phyloP scores from a whole-genome alignment of 305 asterid species.

The Petunia hybrid region DNA sequence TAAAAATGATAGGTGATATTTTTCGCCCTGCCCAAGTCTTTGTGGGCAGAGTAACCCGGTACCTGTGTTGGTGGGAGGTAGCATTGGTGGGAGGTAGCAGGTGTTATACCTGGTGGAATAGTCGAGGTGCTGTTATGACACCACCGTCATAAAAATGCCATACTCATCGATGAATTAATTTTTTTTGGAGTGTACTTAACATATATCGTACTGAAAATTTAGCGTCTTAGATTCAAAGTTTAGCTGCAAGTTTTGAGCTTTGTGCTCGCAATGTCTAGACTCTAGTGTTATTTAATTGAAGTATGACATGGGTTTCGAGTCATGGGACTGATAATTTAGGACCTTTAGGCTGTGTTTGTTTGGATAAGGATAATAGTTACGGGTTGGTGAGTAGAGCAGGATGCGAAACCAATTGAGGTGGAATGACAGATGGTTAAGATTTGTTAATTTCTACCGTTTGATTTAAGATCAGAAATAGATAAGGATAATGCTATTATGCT shows the following conservation, averaged over 20 bases:
- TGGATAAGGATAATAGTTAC: neutral
- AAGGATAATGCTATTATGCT: neutral
- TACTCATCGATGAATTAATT: too few species aligned
- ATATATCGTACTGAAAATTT: neutral
- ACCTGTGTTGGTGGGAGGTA: too few species aligned
- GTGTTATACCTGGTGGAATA: too few species aligned
- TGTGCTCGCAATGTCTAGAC: neutral
- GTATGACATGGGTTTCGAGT: neutral
- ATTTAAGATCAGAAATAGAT: neutral
- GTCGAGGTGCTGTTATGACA: too few species aligned
- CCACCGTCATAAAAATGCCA: too few species aligned
- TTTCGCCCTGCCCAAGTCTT: too few species aligned
- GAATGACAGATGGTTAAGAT: neutral
- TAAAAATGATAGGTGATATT: too few species aligned
- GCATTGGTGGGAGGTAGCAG: too few species aligned
- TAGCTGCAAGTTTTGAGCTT: neutral
- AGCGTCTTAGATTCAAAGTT: neutral
- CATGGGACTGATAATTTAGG: neutral
- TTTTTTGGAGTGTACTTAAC: too few species aligned
- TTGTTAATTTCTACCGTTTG: neutral
- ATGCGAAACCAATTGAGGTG: neutral
- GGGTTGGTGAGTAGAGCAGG: neutral
- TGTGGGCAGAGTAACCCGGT: too few species aligned
- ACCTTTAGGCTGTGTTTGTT: neutral
- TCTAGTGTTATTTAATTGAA: neutral